Conservation (phyloP, 2,329 filamentous ascomycete genomes). For the Cladosporium oxysporum region DNA sequence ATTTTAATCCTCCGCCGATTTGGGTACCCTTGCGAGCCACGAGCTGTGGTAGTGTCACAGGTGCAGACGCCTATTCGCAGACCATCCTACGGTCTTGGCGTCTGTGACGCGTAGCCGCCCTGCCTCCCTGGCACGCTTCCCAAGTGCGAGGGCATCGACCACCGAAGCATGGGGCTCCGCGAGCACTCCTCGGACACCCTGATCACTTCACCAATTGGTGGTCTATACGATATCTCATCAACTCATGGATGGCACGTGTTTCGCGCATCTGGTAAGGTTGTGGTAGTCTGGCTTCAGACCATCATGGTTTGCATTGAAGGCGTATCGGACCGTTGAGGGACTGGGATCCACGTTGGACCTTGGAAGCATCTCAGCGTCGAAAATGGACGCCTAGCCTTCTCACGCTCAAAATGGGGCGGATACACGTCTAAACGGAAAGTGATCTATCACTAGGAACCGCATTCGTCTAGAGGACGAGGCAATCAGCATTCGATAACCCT, state of each 20-base stretch:
- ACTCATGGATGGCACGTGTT: neutral
- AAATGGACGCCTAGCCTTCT: neutral
- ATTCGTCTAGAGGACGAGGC: neutral
- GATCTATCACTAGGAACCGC: neutral
- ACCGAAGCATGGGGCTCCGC: neutral
- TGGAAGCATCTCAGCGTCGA: neutral
- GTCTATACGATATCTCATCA: neutral
- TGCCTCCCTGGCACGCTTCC: neutral
- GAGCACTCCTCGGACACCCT: neutral
- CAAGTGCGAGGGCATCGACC: neutral
- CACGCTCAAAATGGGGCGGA: neutral
- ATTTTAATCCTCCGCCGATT: conserved; percentile 9
- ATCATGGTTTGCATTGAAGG: neutral
- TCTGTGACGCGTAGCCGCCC: conserved; percentile 6
- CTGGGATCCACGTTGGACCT: neutral
- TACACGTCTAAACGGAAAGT: neutral
- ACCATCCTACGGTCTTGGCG: neutral
- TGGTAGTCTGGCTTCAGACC: neutral
- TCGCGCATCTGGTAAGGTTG: neutral
- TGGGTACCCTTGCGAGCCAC: neutral
- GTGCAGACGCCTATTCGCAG: conserved; percentile 1
- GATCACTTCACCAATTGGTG: neutral
- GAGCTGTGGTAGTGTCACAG: neutral
- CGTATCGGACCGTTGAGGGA: neutral
- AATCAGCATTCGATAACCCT: neutral